phyloP scores from a whole-genome alignment of 768 basidiomycete genomes.

The Amanita rubescens region DNA sequence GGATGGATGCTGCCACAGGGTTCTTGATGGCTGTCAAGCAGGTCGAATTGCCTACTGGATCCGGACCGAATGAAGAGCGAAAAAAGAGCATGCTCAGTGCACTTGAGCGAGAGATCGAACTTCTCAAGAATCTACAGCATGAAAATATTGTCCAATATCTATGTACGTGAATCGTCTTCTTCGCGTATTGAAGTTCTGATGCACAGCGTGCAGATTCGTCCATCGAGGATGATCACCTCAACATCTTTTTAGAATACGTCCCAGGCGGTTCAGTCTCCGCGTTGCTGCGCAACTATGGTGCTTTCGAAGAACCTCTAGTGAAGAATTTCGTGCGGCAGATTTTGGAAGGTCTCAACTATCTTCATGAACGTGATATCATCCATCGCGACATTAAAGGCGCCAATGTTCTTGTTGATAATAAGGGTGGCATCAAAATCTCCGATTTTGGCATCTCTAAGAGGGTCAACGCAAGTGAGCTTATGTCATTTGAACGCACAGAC shows the following conservation, averaged over 20 bases:
- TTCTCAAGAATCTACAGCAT: slow-evolving; percentile 88
- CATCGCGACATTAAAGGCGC: slow-evolving; percentile 99
- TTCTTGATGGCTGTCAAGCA: slow-evolving; percentile 97
- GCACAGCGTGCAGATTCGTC: slow-evolving; percentile 68
- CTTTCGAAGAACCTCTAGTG: slow-evolving; percentile 89
- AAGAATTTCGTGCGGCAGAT: slow-evolving; percentile 93
- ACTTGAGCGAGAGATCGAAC: slow-evolving; percentile 88
- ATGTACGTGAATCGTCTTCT: slow-evolving; percentile 44
- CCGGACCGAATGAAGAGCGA: slow-evolving; percentile 82
- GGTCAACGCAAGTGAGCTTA: slow-evolving; percentile 83
- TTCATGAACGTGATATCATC: slow-evolving; percentile 91
- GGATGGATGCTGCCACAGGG: slow-evolving; percentile 88
- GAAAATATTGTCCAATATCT: slow-evolving; percentile 98
- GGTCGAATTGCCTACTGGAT: slow-evolving; percentile 83
- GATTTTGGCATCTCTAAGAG: slow-evolving; percentile 98
- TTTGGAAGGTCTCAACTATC: slow-evolving; percentile 78
- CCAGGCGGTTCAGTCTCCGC: slow-evolving; percentile 93
- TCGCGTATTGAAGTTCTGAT: not conserved
- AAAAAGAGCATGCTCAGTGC: slow-evolving; percentile 92
- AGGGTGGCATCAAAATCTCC: slow-evolving; percentile 95
- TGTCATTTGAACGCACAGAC: not conserved
- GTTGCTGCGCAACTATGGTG: slow-evolving; percentile 82
- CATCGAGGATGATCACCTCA: slow-evolving; percentile 81
- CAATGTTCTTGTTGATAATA: slow-evolving; percentile 97
- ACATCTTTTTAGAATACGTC: slow-evolving; percentile 96